Evolutionary conservation across 2,329 filamentous ascomycete species (phyloP).

Genomic region (Sporothrix brunneoviolacea): DNA sequence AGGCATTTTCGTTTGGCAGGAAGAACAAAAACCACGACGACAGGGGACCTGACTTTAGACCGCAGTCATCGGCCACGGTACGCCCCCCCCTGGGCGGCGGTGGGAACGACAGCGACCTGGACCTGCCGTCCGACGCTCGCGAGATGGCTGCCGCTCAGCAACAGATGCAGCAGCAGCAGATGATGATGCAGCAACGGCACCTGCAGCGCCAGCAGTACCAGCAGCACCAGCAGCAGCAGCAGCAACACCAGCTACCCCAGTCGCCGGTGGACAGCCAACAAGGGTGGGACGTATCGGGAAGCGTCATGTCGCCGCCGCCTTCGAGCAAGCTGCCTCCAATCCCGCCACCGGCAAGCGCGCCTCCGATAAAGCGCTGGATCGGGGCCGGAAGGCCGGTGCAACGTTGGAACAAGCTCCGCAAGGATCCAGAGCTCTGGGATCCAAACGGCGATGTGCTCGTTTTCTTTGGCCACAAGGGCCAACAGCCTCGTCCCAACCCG

Average conservation of each 20-base stretch:
- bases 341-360: conserved; percentile 27
- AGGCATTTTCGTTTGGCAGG: conserved; percentile 47
- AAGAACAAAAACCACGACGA: conserved; percentile 31
- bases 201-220: conserved; percentile 1
- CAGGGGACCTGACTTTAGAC: conserved; percentile 23
- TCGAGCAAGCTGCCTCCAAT: conserved; percentile 37
- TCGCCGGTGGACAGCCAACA: conserved; percentile 16
- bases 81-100: conserved; percentile 23
- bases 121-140: conserved; percentile 17
- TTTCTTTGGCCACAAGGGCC: conserved; percentile 43
- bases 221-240: background rate
- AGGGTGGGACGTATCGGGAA: conserved; percentile 21
- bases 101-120: conserved; percentile 13
- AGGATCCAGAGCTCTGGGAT: conserved; percentile 57
- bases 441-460: conserved; percentile 54
- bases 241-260: conserved; percentile 7
- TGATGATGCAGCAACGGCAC: conserved; percentile 8
- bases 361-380: conserved; percentile 47
- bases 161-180: conserved; percentile 10
- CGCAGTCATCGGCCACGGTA: conserved; percentile 33
- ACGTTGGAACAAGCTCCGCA: conserved; percentile 51
- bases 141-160: conserved; percentile 13
- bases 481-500: conserved; percentile 39
- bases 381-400: conserved; percentile 42
- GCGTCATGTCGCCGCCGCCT: conserved; percentile 33